phyloP scores from a whole-genome alignment of 2,329 filamentous ascomycete species.

The Claviceps purpurea region DNA sequence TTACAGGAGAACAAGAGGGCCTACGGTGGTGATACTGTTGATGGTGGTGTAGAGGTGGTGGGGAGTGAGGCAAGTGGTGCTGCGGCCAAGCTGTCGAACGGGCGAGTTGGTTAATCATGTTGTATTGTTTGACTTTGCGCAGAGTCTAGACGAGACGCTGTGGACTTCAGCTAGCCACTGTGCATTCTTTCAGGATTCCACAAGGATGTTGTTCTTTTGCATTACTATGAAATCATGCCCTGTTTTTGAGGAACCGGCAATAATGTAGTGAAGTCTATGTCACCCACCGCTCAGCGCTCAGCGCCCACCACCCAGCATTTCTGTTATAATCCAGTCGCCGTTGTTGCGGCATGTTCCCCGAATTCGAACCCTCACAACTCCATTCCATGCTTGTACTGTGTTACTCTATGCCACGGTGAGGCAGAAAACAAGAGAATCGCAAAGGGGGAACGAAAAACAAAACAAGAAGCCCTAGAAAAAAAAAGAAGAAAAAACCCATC shows the following conservation, averaged over 20 bases:
- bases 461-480: too few species aligned
- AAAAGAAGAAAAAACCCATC: neutral
- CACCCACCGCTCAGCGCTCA: too few species aligned
- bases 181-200: neutral
- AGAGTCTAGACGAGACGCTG: neutral
- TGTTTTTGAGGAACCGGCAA: too few species aligned
- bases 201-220: neutral
- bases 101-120: neutral
- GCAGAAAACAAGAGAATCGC: too few species aligned
- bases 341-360: too few species aligned
- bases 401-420: too few species aligned
- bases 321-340: too few species aligned
- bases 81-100: neutral
- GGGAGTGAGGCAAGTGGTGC: neutral
- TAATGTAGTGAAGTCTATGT: too few species aligned
- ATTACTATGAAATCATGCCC: neutral
- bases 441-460: too few species aligned
- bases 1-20: slow-evolving; percentile 16
- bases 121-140: neutral
- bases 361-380: too few species aligned
- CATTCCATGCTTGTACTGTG: too few species aligned
- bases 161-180: neutral
- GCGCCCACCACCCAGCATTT: too few species aligned
- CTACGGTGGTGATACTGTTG: neutral
- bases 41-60: neutral